Evolutionary conservation across 495 filamentous ascomycete genomes (phyloP), one percentile per base, ranked within the genome.

Genomic region (Thozetella sp.): DNA sequence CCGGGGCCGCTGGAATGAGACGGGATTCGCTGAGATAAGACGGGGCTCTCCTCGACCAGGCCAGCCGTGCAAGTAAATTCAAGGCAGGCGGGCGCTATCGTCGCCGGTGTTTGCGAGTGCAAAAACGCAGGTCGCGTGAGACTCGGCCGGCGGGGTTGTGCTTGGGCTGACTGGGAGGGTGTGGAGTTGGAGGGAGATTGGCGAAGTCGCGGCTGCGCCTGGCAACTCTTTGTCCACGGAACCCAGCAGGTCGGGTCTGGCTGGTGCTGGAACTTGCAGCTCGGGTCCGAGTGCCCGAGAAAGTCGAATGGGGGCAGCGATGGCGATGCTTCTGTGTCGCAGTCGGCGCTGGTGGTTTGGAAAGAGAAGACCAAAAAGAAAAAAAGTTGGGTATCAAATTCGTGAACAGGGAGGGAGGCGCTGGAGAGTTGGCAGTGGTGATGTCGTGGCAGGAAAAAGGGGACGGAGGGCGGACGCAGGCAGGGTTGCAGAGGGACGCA

Each of bases 111-210:
- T 48, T 19, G 43, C 43, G 6, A n/a, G 43, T 19, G 20, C 9
- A 10, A 20, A 48, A 37, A 48, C 24, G 22, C 40, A 57, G 55
- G 55, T 57, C 55, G 55, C 55, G 55, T 57, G 55, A 51, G 55
- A 57, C 55, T 37, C 51, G 55, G 55, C 55, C 55, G n/a, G 55
- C 55, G 22, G 40, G 48, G 55, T 48, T 48, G n/a, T 51, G 40
- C 43, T 17, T 51, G 40, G 45, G 40, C 19, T 30, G 55, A 50
- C 45, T 19, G 4, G 43, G 43, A 48, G 4, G 6, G 10, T 3
- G 43, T 48, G 9, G 9, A 13, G 43, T 10, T 13, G 43, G 43
- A 48, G 43, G n/a, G 43, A 48, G 30, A 37, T 4, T 48, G 43
- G 43, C 43, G 43, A 13, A 13, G n/a, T 13, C 43, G 43, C 43